Percentiles rank a stretch among this genome's conserved stretches.
phyloP scores from a whole-genome alignment of 1,284 basidiomycete species.

The Filobasidium uniguttulatum region DNA sequence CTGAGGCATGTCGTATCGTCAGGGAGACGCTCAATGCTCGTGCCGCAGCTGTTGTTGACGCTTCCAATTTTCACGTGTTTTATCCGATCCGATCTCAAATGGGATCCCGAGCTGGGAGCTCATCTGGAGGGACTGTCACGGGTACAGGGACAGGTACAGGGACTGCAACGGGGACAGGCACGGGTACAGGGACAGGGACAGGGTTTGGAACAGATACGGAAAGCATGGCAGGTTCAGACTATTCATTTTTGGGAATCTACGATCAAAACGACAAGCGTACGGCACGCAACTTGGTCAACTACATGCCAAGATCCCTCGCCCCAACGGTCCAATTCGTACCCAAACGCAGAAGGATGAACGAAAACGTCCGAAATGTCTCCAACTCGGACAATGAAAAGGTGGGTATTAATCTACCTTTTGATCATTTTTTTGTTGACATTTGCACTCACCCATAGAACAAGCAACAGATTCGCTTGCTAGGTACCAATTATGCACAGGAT shows the following conservation, averaged over 20 bases:
- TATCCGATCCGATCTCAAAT: constrained; percentile 17
- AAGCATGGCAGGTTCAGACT: not conserved
- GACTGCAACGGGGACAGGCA: not conserved
- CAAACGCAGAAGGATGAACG: not conserved
- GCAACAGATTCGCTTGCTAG: constrained; percentile 7
- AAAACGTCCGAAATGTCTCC: not conserved
- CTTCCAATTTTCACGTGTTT: constrained; percentile 30
- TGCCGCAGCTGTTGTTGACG: constrained; percentile 28
- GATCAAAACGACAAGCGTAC: not conserved
- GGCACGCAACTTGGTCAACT: constrained; percentile 11
- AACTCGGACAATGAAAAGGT: not conserved
- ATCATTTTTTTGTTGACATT: not conserved
- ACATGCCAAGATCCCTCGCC: constrained; percentile 19
- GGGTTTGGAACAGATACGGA: not conserved
- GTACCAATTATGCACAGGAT: not conserved
- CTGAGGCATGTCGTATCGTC: constrained; percentile 28
- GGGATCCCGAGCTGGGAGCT: not conserved
- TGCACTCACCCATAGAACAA: not conserved
- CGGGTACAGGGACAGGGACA: not conserved
- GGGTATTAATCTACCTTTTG: not conserved
- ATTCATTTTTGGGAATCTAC: too few species aligned
- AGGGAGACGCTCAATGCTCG: constrained; percentile 24
- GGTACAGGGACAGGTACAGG: not conserved
- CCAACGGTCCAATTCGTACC: constrained; percentile 28
- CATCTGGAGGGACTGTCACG: too few species aligned